phyloP scores from a whole-genome alignment of 345 rosid species.

The Linum trigynum region DNA sequence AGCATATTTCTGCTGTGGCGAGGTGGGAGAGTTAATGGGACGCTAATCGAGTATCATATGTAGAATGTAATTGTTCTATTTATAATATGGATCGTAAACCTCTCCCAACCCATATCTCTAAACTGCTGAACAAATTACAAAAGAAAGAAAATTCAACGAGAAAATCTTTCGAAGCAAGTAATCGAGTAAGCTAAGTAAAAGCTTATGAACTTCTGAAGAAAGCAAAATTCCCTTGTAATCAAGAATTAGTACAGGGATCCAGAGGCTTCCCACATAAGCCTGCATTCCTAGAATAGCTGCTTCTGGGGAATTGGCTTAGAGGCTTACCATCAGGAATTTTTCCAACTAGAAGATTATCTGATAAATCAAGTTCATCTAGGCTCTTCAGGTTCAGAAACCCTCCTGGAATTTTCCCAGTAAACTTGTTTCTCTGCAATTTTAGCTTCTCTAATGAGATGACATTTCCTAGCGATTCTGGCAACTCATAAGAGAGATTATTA shows the following conservation, averaged over 20 bases:
- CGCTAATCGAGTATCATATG: no score
- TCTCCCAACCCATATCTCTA: no score
- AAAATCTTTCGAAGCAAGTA: no score
- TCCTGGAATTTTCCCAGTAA: conserved; percentile 34
- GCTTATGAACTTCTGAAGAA: no score
- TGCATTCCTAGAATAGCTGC: conserved; percentile 38
- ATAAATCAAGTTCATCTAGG: conserved; percentile 37
- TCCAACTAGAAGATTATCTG: conserved; percentile 44
- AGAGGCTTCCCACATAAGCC: conserved; percentile 58
- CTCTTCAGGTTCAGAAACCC: conserved; percentile 36
- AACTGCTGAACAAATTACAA: no score
- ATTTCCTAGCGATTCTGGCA: conserved; percentile 33
- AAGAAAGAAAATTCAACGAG: no score
- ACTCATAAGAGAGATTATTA: conserved; percentile 25
- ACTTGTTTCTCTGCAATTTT: conserved; percentile 40
- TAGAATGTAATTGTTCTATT: no score
- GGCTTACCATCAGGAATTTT: conserved; percentile 42
- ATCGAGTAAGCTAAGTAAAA: no score
- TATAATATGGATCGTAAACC: no score
- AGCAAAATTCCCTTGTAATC: no score
- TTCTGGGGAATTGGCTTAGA: conserved; percentile 35
- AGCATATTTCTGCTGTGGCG: no score
- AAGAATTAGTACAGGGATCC: conserved; percentile 22
- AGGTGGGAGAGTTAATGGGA: no score
- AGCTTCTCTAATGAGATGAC: conserved; percentile 30